Base-by-base conservation (phyloP, 805 yeast genomes). In the Teunomyces tritomae region DNA sequence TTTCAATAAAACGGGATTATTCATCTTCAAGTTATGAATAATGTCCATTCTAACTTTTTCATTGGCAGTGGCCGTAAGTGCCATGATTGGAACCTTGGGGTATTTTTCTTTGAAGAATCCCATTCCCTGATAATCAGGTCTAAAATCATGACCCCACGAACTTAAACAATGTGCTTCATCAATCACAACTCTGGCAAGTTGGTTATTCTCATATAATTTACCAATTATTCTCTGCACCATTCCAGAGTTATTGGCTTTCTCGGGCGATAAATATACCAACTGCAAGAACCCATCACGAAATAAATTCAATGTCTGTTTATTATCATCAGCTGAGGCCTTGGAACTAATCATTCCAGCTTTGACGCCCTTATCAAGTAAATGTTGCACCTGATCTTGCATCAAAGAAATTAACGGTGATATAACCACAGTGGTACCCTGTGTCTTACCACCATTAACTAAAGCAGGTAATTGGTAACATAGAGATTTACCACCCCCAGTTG, bases 151-250 rank as follows among this genome's bases (percentile, higher is more conserved):
- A 16, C 99, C 99, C 99, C 99, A 94, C 8, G 95, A 86, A 45
- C 96, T 89, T 39, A 94, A 96, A 76, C 99, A 94, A 68, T 94
- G 99, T 0, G 99, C 99, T 62, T 89, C 99, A 68, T 94, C 99
- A 39, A 94, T 89, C 8, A 94, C 96, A 33, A 94, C 77, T 46
- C 98, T 74, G 0, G 97, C 96, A 32, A 94, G 70, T 56, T 72
- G 70, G 10, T 77, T 71, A 27, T 74, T 76, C 13, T 73, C 69
- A 62, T 86, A 74, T 6, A 94, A 69, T 43, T 67, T 73, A 8
- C 74, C 65, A 46, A 94, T 82, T 0, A 85, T 84, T 46, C 71
- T 74, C 57, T 80, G 85, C 39, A 92, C 83, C 57, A 82, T 82
- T 5, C 68, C 74, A 14, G 95, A 87, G 2, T 85, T 83, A 57